phyloP scores from a whole-genome alignment of 2,329 filamentous ascomycete genomes.

The Cercospora berteroae region DNA sequence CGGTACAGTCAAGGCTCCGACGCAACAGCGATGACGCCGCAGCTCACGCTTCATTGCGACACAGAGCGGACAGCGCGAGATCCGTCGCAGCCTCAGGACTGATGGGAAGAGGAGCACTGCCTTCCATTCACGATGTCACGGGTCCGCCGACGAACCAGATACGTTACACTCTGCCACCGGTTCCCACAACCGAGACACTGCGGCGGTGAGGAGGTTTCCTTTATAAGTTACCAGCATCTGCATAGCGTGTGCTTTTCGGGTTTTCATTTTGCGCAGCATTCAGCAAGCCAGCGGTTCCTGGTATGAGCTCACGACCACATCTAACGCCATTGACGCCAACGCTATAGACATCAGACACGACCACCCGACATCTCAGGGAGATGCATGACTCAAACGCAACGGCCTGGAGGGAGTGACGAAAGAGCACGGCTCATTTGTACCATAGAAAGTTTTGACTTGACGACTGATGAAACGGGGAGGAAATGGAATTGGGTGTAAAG shows the following conservation, averaged over 20 bases:
- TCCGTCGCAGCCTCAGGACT: constrained; percentile 26
- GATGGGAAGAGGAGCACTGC: constrained; percentile 27
- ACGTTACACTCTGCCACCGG: constrained; percentile 34
- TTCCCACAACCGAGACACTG: constrained; percentile 32
- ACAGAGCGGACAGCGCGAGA: constrained; percentile 36
- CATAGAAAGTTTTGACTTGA: background rate
- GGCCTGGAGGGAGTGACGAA: background rate
- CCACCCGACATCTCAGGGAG: background rate
- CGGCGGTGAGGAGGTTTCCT: constrained; percentile 17
- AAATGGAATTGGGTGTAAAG: background rate
- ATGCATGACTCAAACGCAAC: constrained; percentile 1
- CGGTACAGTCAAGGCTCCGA: constrained; percentile 30
- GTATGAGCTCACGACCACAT: constrained; percentile 7
- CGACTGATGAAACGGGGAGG: background rate
- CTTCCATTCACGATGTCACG: constrained; percentile 32
- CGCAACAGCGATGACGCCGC: constrained; percentile 31
- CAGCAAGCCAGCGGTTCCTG: constrained; percentile 6
- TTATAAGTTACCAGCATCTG: constrained; percentile 6
- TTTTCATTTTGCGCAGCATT: background rate
- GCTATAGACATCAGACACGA: constrained; percentile 12
- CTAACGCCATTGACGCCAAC: constrained; percentile 8
- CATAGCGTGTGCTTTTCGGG: constrained; percentile 8
- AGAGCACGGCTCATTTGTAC: background rate
- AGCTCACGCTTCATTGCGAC: constrained; percentile 27
- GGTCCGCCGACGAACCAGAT: constrained; percentile 22